phyloP scores from a whole-genome alignment of 345 rosid species.

The Gossypium arboreum region DNA sequence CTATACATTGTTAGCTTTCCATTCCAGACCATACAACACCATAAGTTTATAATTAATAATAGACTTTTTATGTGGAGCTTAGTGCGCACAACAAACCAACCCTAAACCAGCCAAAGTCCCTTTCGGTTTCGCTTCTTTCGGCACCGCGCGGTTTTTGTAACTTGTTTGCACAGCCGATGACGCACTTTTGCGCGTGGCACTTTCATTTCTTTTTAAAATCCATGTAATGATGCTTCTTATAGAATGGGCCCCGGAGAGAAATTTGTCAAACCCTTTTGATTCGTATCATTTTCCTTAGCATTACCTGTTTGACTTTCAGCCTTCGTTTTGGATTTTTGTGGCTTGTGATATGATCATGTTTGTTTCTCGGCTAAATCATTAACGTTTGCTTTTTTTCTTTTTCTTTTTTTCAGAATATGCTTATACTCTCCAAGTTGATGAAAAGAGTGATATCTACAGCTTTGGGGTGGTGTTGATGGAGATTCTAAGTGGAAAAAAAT shows the following conservation, averaged over 20 bases:
- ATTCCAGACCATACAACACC: background rate
- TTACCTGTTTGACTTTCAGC: constrained; percentile 19
- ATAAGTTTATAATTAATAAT: background rate
- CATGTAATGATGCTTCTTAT: background rate
- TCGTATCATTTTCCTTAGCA: background rate
- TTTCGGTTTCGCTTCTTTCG: constrained; percentile 14
- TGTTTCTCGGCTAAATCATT: background rate
- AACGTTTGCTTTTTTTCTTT: background rate
- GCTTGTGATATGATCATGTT: background rate
- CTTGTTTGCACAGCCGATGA: constrained; percentile 15
- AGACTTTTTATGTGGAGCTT: background rate
- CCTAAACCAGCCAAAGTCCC: background rate
- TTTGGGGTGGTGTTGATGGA: constrained; percentile 90
- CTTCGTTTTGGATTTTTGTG: background rate
- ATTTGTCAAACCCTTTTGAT: constrained; percentile 4
- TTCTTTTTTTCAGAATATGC: constrained; percentile 66
- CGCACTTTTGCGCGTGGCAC: constrained; percentile 33
- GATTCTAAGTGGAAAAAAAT: constrained; percentile 68
- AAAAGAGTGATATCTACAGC: constrained; percentile 96
- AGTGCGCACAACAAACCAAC: background rate
- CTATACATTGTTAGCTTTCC: background rate
- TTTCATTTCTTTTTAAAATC: background rate
- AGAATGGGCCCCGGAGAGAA: constrained; percentile 21
- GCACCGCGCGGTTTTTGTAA: constrained; percentile 11
- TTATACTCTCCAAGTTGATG: constrained; percentile 89